Base-by-base conservation (phyloP, 2,329 filamentous ascomycete genomes). In the Pestalotiopsis sp. region DNA sequence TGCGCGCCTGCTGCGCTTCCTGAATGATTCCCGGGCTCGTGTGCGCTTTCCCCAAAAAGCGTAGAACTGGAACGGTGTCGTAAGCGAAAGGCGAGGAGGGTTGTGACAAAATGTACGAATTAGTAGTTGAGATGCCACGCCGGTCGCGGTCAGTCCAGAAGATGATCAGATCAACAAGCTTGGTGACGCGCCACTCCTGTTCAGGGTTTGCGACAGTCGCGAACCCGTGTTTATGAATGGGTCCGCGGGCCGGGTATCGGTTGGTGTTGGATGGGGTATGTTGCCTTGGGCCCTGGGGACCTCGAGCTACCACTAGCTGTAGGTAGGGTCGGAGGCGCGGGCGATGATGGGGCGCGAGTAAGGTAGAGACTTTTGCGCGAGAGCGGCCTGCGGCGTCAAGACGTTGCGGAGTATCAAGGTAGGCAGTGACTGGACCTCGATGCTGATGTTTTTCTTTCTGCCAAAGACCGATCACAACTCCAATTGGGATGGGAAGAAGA, bases 131-230 rank as follows among this genome's bases (percentile, higher is more conserved):
- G 38, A 38, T 13, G 14, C 31, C 13, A 27, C 13, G 13, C 36
- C 31, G 59, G 57, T 38, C 31, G 31, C 31, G 27, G 59, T 39
- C 25, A 14, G 14, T 13, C 31, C 9, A 39, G 59, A 17, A 27
- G 17, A 39, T 12, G 31, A 36, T 20, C n/a, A 62, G 17, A 31
- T 20, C n/a, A 39, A 36, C 31, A 20, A 39, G 5, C 27, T 27
- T 20, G 59, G 31, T 36, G 17, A 36, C n/a, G 31, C 59, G 59
- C 59, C 27, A 62, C 59, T 62, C 45, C 45, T 52, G 45, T n/a
- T 52, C 45, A 36, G 31, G 59, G 9, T 67, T 67, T 67, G 65
- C 65, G 65, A 67, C 65, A 31, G 65, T 20, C 38, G 65, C 65
- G 65, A 59, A 13, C 52, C 27, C 65, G 65, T 66, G 62, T 65